Evolutionary conservation across 257 asterid species (phyloP), one percentile per base, ranked within the genome.

Genomic region (Apocynum venetum): DNA sequence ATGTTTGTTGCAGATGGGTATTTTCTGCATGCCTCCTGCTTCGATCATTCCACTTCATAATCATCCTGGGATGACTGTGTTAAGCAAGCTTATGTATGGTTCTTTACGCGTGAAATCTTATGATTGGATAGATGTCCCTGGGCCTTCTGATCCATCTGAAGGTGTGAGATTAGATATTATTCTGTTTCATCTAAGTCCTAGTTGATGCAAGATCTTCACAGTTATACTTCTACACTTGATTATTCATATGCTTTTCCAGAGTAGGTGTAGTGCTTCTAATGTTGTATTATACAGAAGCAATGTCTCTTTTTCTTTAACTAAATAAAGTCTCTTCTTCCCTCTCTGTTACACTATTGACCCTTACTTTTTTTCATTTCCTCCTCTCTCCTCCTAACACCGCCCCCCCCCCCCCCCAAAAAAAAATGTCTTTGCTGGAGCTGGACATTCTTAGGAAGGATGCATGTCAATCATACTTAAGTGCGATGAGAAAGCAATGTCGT

Each of bases 31-130:
- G 99, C 99, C 99, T 57, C 89, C 98, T 80, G 85, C 97, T 76
- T 93, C 99, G 7, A 72, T 96, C 82, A 96, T 96, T 83, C 99
- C 99, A 31, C 93, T 96, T 81, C 99, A 96, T 83, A 96, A 96
- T 79, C 99, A 96, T 86, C 99, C 99, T 79, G 99, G 98, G 79
- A 96, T 96, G 99, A 96, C 99, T 64, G 99, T 96, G 80, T 88
- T 96, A 84, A 96, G 99, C 89, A 96, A 96, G 92, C 98, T 96
- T 80, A 81, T 96, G 77, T 96, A 91, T 79, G 99, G 99, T 84
- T 82, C 98, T 66, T 71, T 91, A 38, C 89, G 89, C 52, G 99
- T 93, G 84, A 89, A 89, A 81, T 90, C 98, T 80, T 96, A 90
- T 78, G 99, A 96, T 81, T 96, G 98, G 98, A 83, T 90, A 75